Base-by-base conservation (phyloP, 2,329 filamentous ascomycete species). In the Ophiostoma pallidulum region DNA sequence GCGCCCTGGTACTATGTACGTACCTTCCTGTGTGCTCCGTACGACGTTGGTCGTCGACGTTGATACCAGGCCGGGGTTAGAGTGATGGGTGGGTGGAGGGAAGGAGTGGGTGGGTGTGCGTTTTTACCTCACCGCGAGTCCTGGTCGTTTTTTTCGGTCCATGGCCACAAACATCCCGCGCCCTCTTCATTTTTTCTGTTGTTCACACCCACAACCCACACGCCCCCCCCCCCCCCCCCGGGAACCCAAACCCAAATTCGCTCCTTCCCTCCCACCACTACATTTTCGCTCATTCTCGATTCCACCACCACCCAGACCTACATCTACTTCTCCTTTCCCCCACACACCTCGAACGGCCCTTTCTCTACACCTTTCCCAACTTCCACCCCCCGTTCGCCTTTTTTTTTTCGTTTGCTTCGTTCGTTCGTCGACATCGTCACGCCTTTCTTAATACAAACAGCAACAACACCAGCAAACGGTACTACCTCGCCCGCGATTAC, bases 281-380 rank as follows among this genome's bases (percentile, higher is more conserved):
- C 45, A 51, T 51, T 49, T 48, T 39, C 42, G 37, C 49, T 46
- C 48, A 43, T 41, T 44, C 48, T 48, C 33, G 50, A 50, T 47
- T 51, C 51, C 54, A 41, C 46, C 47, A 41, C 47, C 47, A 49
- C 41, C 39, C 28, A 46, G 45, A 53, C 55, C 48, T 59, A 59
- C 57, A 57, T 56, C 53, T 59, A 56, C 51, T 51, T 55, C 54
- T 49, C 47, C 54, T 42, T 48, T 54, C 54, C 50, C 54, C 51
- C 53, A 45, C 53, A 53, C 53, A 45, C 29, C 48, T 49, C 50
- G n/a, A n/a, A 44, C 47, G 36, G 41, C 28, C 46, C 45, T 45
- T 48, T 46, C 43, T 41, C 24, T 38, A 19, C 14, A 33, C 26
- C 20, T 22, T 33, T 31, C 33, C 41, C 28, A 22, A 41, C 45